Conservation (phyloP, 1,139 yeast genomes). For the Saccharomyces hybrid region DNA sequence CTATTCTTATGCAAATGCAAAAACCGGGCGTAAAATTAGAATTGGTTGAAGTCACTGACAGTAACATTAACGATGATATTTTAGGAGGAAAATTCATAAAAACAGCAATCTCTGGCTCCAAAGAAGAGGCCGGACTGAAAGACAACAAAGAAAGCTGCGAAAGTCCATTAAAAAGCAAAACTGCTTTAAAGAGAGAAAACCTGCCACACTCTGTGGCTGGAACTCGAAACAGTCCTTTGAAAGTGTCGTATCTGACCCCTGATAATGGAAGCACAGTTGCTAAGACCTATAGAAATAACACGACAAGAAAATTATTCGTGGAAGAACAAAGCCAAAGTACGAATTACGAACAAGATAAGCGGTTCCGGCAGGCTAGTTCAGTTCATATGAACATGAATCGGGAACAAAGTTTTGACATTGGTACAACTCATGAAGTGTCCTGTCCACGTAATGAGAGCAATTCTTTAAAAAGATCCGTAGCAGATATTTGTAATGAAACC, state of each 20-base stretch:
- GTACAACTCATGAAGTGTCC: neutral
- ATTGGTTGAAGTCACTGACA: conserved; percentile 43
- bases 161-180: neutral
- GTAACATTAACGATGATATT: conserved; percentile 10
- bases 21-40: conserved; percentile 24
- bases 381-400: neutral
- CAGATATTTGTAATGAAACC: neutral
- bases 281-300: neutral
- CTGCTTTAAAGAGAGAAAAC: neutral
- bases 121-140: neutral
- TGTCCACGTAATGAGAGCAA: neutral
- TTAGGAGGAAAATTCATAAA: neutral
- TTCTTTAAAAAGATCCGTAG: neutral
- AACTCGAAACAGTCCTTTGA: neutral
- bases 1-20: conserved; percentile 40
- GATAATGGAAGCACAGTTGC: neutral
- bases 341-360: neutral
- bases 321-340: conserved; percentile 3
- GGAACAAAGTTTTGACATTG: neutral
- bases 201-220: neutral
- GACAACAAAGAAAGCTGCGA: neutral
- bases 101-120: neutral
- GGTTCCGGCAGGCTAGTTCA: neutral
- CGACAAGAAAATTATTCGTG: conserved; percentile 5
- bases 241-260: neutral